Evolutionary conservation across 352 stramenopile species (phyloP), one percentile per base, ranked within the genome.

Genomic region (Phytophthora megakarya): DNA sequence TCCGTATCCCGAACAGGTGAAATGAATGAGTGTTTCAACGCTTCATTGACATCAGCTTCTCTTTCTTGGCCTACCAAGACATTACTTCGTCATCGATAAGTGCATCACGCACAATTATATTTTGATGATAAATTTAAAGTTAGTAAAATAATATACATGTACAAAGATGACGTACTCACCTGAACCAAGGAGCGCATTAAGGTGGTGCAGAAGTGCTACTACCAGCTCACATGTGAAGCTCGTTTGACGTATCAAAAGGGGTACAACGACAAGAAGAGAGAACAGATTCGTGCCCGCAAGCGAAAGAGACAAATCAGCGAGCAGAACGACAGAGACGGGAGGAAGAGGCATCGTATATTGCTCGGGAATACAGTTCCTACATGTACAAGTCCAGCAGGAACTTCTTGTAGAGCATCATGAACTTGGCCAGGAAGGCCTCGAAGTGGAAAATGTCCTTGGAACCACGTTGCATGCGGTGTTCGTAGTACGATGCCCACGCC

Each of bases 391-490:
- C 93, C 32, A 98, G 92, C 3, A 99, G 74, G 81, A 98, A 99
- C 65, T 97, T 96, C 78, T 99, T 99, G 87, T 99, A 99, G 65
- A 99, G 85, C 47, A 88, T 91, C 97, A 99, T 99, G 76, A 98
- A 99, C 78, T 99, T 99, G 53, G 97, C 97, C 57, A 99, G 81
- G 78, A 99, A 99, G 11, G 97, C 97, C 76, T 99, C 97, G 46
- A 99, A 89, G 83, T 99, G 97, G 83, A 99, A 99, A 63, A 99
- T 99, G 57, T 99, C 97, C 80, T 99, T 99, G 68, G 87, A 94
- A 37, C 97, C 85, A 80, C 81, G 77, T 60, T 96, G 84, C 79
- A 99, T 93, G 42, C 96, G 90, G 75, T 99, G 95, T 75, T 99
- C 97, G 53, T 94, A 94, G 79, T 84, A 90, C 9, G 86, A 77